Conservation (phyloP, 768 basidiomycete species). For the Sporobolomyces pararoseus region DNA sequence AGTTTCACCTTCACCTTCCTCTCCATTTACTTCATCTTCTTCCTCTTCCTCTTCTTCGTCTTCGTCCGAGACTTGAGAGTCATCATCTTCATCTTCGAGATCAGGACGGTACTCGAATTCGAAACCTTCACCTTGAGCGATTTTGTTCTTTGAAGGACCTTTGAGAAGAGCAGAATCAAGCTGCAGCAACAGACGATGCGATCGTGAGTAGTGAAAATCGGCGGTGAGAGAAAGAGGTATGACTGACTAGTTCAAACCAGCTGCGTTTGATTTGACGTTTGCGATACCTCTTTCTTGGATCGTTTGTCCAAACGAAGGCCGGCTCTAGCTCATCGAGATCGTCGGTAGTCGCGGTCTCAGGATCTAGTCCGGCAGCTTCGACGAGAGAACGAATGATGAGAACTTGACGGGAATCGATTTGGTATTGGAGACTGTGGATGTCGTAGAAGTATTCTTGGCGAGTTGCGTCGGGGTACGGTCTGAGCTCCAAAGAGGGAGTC, state of each 20-base stretch:
- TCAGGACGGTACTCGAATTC: neutral
- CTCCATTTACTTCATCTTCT: neutral
- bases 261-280: neutral
- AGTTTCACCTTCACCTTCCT: neutral
- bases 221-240: too few species aligned
- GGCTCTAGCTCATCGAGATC: neutral
- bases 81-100: neutral
- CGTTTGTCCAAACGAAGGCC: neutral
- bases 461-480: too few species aligned
- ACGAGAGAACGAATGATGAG: neutral
- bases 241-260: neutral
- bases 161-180: neutral
- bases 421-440: neutral
- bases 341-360: too few species aligned
- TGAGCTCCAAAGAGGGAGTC: too few species aligned
- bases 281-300: neutral
- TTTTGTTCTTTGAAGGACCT: neutral
- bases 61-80: neutral
- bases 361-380: neutral
- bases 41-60: neutral
- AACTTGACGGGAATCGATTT: neutral
- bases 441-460: too few species aligned
- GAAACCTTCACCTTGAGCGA: neutral
- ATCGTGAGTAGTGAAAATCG: neutral
- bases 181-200: neutral